phyloP scores from a whole-genome alignment of 2,329 filamentous ascomycete genomes.

The Paracoccidioides brasiliensis region DNA sequence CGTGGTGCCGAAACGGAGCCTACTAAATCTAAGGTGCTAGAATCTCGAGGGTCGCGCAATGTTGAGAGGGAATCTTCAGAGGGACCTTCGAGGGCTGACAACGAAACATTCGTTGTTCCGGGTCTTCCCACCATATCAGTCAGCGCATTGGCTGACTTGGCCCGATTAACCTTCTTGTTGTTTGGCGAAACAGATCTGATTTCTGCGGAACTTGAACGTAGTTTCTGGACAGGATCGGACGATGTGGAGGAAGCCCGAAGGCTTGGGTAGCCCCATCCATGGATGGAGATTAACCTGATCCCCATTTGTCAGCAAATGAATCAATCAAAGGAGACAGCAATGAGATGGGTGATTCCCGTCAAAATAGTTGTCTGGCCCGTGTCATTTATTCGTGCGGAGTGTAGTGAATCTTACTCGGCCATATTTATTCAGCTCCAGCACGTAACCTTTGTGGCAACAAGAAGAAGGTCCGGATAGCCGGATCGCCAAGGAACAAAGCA shows the following conservation, averaged over 20 bases:
- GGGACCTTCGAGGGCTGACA: slow-evolving; percentile 19
- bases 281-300: slow-evolving; percentile 9
- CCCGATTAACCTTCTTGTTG: slow-evolving; percentile 27
- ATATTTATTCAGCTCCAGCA: slow-evolving; percentile 4
- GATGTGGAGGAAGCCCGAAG: slow-evolving; percentile 3
- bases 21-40: slow-evolving; percentile 24
- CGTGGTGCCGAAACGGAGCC: slow-evolving; percentile 24
- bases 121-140: slow-evolving; percentile 22
- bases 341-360: background rate
- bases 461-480: background rate
- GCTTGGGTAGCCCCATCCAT: slow-evolving; percentile 7
- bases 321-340: background rate
- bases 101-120: slow-evolving; percentile 13
- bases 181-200: slow-evolving; percentile 23
- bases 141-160: slow-evolving; percentile 33
- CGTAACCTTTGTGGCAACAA: background rate
- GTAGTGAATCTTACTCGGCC: slow-evolving; percentile 8
- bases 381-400: background rate
- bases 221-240: slow-evolving; percentile 7
- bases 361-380: background rate
- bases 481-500: slow-evolving; percentile 2
- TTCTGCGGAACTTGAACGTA: slow-evolving; percentile 18
- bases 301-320: slow-evolving; percentile 1
- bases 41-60: slow-evolving; percentile 32
- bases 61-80: slow-evolving; percentile 33